Conservation (phyloP, 2,329 filamentous ascomycete genomes). For the Aspergillus amoenus region DNA sequence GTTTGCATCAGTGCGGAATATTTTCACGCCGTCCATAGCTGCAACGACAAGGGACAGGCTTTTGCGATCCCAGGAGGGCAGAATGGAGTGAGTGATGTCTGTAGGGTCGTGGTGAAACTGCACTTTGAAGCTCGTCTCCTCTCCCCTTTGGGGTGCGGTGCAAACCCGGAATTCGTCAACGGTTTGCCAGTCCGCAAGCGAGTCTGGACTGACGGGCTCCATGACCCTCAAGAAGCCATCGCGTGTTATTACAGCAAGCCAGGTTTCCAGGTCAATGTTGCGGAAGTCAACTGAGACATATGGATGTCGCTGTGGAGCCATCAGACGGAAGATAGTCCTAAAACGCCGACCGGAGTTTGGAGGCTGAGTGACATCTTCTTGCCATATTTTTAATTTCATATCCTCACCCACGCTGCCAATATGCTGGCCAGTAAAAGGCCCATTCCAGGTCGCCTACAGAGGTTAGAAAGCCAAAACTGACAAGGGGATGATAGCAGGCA, state of each 20-base stretch:
- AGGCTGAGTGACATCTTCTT: constrained; percentile 79
- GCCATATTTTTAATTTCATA: constrained; percentile 88
- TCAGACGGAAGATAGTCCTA: constrained; percentile 64
- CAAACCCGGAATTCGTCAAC: constrained; percentile 77
- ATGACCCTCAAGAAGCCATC: constrained; percentile 78
- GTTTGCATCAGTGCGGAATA: constrained; percentile 74
- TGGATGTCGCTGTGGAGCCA: constrained; percentile 66
- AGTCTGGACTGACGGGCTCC: constrained; percentile 83
- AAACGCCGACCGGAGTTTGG: constrained; percentile 76
- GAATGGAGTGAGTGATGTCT: constrained; percentile 69
- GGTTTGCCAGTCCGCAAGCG: constrained; percentile 70
- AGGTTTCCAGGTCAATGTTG: constrained; percentile 78
- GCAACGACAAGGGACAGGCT: constrained; percentile 80
- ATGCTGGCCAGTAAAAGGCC: constrained; percentile 83
- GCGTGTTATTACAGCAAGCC: constrained; percentile 78
- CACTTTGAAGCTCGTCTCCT: constrained; percentile 83
- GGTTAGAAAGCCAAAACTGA: constrained; percentile 22
- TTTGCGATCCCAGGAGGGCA: constrained; percentile 78
- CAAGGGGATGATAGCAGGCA: constrained; percentile 14
- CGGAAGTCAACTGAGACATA: constrained; percentile 82
- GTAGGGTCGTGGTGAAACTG: constrained; percentile 82
- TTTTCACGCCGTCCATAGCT: constrained; percentile 75
- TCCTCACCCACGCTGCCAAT: constrained; percentile 87
- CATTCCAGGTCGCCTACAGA: constrained; percentile 83
- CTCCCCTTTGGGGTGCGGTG: constrained; percentile 68